These are phyloP conservation scores for Capsella bursapastoris DNA, from an alignment of 345 rosid species.

Conservation along the genomic window DNA sequence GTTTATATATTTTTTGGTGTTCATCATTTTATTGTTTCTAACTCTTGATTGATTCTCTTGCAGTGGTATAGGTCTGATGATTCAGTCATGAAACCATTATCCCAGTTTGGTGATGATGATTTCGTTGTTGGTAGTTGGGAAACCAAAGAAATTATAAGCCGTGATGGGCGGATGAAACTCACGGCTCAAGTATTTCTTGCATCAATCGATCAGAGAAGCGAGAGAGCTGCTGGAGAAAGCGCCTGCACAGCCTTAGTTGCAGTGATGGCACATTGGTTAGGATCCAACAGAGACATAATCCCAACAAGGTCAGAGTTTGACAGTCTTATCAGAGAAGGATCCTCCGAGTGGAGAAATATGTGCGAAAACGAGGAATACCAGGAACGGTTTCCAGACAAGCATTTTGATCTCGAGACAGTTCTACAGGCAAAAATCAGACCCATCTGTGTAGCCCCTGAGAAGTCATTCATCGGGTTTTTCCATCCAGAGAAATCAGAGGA, in stretches of 20 bases:
- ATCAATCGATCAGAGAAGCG: conserved; percentile 94
- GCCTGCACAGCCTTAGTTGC: conserved; percentile 98
- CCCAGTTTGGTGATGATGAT: conserved; percentile 91
- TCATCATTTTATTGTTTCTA: not conserved
- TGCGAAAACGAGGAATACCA: conserved; percentile 77
- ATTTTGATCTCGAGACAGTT: conserved; percentile 93
- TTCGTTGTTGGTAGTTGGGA: conserved; percentile 95
- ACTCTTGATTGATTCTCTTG: conserved; percentile 28
- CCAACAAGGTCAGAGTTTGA: conserved; percentile 94
- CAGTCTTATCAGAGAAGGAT: conserved; percentile 88
- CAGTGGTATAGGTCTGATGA: conserved; percentile 83
- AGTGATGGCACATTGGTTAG: conserved; percentile 94
- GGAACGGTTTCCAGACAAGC: conserved; percentile 87
- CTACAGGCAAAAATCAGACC: conserved; percentile 85
- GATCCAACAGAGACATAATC: conserved; percentile 71
- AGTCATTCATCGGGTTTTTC: conserved; percentile 92
- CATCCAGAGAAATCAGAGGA: conserved; percentile 57
- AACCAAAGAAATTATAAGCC: conserved; percentile 71
- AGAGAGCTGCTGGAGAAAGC: conserved; percentile 93
- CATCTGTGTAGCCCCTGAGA: conserved; percentile 65
- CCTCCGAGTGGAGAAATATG: conserved; percentile 91
- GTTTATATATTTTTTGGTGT: not conserved
- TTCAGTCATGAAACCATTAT: conserved; percentile 61
- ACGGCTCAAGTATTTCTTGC: conserved; percentile 76
- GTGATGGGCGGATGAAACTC: conserved; percentile 93